phyloP scores from a whole-genome alignment of 805 yeast genomes.

The Zygoascus flipseniorum region DNA sequence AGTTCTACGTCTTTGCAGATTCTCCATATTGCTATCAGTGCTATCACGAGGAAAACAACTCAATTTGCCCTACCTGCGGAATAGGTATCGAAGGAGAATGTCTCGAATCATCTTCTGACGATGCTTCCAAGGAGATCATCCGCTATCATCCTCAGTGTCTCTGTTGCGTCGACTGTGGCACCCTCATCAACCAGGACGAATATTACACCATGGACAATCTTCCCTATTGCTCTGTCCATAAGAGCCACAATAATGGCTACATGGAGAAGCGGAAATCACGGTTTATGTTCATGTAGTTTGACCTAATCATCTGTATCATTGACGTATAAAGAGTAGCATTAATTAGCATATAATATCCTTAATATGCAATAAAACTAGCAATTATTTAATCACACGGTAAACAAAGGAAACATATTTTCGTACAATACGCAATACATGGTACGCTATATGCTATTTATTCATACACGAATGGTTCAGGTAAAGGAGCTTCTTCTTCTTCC shows the following conservation, averaged over 20 bases:
- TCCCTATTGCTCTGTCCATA: conserved; percentile 29
- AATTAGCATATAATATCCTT: not conserved
- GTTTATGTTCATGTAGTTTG: not conserved
- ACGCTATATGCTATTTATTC: not conserved
- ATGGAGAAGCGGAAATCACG: not conserved
- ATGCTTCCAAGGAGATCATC: conserved; percentile 43
- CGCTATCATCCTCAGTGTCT: conserved; percentile 74
- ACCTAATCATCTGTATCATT: not conserved
- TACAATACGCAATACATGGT: not conserved
- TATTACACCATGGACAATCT: conserved; percentile 28
- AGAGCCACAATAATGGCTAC: not conserved
- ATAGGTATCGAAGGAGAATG: conserved; percentile 86
- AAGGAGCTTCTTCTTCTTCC: conserved; percentile 42
- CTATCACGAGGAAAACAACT: conserved; percentile 64
- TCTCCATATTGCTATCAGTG: conserved; percentile 75
- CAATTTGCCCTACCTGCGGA: conserved; percentile 64
- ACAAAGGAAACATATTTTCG: not conserved
- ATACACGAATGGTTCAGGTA: conserved; percentile 33
- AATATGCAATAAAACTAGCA: not conserved
- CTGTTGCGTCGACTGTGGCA: conserved; percentile 52
- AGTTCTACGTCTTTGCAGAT: conserved; percentile 63
- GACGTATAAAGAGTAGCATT: not conserved
- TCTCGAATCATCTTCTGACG: conserved; percentile 42
- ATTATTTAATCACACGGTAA: not conserved
- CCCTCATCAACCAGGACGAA: conserved; percentile 23